phyloP scores from a whole-genome alignment of 2,329 filamentous ascomycete genomes.

The Phialemoniopsis sp. region DNA sequence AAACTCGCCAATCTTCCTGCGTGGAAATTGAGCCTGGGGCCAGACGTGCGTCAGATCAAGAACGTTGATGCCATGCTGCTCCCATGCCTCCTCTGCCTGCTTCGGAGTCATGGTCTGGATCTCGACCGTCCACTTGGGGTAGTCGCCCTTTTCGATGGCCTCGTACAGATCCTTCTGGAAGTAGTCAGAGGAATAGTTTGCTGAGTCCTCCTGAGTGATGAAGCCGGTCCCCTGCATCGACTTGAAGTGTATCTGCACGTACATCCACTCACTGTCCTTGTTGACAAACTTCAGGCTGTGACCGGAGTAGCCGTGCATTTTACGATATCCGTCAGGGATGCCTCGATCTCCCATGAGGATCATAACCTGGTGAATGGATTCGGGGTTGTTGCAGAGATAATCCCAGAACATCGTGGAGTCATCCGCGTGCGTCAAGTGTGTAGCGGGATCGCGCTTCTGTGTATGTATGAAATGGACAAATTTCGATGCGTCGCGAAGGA shows the following conservation, averaged over 20 bases:
- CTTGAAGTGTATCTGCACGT: conserved; percentile 62
- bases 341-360: conserved; percentile 62
- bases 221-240: conserved; percentile 59
- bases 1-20: conserved; percentile 47
- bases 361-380: conserved; percentile 62
- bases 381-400: conserved; percentile 54
- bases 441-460: conserved; percentile 71
- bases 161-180: conserved; percentile 56
- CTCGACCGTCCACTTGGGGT: conserved; percentile 50
- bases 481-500: conserved; percentile 69
- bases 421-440: conserved; percentile 60
- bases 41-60: conserved; percentile 57
- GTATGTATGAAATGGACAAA: conserved; percentile 75
- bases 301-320: conserved; percentile 65
- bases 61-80: conserved; percentile 34
- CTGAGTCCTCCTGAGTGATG: conserved; percentile 53
- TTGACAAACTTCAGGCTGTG: conserved; percentile 66
- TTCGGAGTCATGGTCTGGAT: conserved; percentile 48
- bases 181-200: conserved; percentile 48
- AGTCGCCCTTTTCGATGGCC: conserved; percentile 47
- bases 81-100: conserved; percentile 42
- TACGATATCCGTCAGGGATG: conserved; percentile 59
- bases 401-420: conserved; percentile 65
- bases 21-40: conserved; percentile 48
- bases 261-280: conserved; percentile 60